A percentile compares a stretch with the other conserved stretches of the same genome.
phyloP scores from a whole-genome alignment of 2,329 filamentous ascomycete genomes.

The Colletotrichum musae region DNA sequence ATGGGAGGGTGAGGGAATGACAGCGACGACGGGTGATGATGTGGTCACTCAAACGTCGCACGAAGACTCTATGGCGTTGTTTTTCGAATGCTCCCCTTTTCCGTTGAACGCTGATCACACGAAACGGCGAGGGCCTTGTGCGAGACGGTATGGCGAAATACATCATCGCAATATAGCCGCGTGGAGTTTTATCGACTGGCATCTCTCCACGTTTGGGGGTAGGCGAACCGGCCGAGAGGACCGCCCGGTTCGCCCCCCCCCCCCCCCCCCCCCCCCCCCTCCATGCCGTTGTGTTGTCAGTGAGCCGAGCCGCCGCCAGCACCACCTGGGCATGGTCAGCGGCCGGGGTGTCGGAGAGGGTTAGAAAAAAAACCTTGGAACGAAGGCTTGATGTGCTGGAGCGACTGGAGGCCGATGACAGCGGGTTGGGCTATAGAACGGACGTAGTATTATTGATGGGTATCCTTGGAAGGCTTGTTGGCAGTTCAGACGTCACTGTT shows the following conservation, averaged over 20 bases:
- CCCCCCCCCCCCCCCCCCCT: too few relatives aligned
- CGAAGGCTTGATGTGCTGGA: not conserved
- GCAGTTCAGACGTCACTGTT: constrained; percentile 4
- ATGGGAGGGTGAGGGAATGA: too few relatives aligned
- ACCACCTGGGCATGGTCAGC: not conserved
- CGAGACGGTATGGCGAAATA: too few relatives aligned
- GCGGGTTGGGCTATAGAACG: not conserved
- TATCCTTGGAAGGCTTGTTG: not conserved
- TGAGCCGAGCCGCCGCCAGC: not conserved
- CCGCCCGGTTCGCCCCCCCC: not conserved
- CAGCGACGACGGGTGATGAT: too few relatives aligned
- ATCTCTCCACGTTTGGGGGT: not conserved
- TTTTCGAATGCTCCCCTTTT: too few relatives aligned
- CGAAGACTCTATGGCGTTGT: not conserved
- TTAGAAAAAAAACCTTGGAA: constrained; percentile 9
- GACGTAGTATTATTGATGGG: not conserved
- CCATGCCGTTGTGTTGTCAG: not conserved
- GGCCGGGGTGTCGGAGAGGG: not conserved
- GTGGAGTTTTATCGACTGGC: too few relatives aligned
- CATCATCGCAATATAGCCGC: too few relatives aligned
- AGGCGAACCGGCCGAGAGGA: constrained; percentile 14
- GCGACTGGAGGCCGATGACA: not conserved
- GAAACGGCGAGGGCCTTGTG: too few relatives aligned
- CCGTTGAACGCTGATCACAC: too few relatives aligned
- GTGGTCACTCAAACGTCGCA: not conserved